These are phyloP conservation scores for Saccharomyces eubayanus DNA, from an alignment of 805 yeast genomes.

Conservation along the genomic window DNA sequence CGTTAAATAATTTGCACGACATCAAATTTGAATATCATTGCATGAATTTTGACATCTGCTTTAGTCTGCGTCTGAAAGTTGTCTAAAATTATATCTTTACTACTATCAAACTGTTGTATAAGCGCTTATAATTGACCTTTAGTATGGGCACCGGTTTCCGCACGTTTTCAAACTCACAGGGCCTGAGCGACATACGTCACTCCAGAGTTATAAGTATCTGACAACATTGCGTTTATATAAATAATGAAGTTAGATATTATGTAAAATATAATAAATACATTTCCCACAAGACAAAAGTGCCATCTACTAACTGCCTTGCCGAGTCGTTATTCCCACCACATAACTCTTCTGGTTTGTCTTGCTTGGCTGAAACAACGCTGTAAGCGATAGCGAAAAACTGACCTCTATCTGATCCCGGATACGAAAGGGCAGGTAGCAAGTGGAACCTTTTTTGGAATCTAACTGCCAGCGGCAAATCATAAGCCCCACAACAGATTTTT, in stretches of 20 bases:
- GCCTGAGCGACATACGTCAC: background rate
- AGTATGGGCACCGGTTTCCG: background rate
- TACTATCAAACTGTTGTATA: background rate
- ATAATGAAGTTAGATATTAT: no score
- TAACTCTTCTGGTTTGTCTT: background rate
- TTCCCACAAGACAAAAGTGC: background rate
- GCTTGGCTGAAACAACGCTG: constrained; percentile 8
- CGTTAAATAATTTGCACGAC: background rate
- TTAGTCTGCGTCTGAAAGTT: background rate
- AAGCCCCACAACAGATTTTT: background rate
- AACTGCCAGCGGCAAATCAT: background rate
- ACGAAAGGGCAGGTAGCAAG: background rate
- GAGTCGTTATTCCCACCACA: background rate
- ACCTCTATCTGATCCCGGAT: background rate
- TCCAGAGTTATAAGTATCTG: no score
- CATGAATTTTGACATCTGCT: background rate
- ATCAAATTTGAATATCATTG: background rate
- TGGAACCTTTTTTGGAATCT: background rate
- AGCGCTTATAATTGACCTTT: background rate
- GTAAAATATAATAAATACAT: no score
- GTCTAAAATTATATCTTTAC: background rate
- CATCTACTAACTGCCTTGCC: background rate
- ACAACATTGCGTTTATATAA: no score
- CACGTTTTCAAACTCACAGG: background rate
- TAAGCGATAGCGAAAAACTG: constrained; percentile 12